phyloP scores from a whole-genome alignment of 805 yeast species.

The Myxozyma vanderwaltii region DNA sequence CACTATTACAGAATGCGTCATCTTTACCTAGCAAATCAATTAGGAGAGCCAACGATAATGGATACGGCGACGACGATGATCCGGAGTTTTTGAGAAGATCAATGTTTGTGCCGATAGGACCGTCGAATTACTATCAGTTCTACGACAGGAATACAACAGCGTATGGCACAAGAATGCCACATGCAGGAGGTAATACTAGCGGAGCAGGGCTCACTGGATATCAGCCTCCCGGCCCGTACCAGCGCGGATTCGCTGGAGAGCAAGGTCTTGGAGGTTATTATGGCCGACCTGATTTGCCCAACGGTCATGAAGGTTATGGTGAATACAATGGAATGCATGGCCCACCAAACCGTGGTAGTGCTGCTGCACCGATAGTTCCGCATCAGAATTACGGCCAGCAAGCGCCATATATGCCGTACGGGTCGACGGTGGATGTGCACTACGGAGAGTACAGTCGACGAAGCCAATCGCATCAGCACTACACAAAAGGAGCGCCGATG shows the following conservation, averaged over 20 bases:
- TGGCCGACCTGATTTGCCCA: background rate
- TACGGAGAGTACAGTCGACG: background rate
- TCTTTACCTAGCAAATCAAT: background rate
- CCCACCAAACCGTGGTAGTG: background rate
- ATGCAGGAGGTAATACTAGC: background rate
- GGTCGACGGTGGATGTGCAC: background rate
- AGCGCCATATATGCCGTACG: background rate
- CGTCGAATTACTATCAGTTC: slow-evolving; percentile 20
- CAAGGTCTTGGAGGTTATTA: background rate
- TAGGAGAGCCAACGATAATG: background rate
- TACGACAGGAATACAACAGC: background rate
- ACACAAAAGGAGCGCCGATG: background rate
- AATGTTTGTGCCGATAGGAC: slow-evolving; percentile 29
- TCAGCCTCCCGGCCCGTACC: background rate
- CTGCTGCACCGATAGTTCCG: background rate
- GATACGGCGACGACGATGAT: slow-evolving; percentile 18
- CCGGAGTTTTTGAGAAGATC: slow-evolving; percentile 27
- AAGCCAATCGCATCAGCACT: slow-evolving; percentile 5
- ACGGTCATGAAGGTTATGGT: background rate
- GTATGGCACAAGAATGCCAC: background rate
- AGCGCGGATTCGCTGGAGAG: background rate
- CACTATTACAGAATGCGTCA: too few relatives aligned
- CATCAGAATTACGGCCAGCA: background rate
- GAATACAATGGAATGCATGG: background rate
- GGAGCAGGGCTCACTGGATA: background rate